Conservation (phyloP, 2,329 filamentous ascomycete species). For the Penicillium nordicum region DNA sequence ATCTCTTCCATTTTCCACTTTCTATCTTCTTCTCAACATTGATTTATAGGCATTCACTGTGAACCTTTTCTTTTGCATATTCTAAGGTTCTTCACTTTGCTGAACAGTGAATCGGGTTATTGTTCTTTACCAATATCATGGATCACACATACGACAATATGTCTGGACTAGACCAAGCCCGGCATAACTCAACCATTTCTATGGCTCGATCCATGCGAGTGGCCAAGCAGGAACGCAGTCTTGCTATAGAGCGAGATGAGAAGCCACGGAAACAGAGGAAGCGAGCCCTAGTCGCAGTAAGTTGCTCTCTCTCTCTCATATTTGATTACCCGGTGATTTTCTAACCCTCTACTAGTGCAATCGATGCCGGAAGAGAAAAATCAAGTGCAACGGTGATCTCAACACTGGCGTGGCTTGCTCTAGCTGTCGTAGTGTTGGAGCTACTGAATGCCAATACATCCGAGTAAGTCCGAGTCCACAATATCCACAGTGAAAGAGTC, state of each 20-base stretch:
- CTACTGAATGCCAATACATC: conserved; percentile 67
- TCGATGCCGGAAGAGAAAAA: conserved; percentile 89
- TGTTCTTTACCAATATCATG: conserved; percentile 2
- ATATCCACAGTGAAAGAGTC: background rate
- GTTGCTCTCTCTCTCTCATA: conserved; percentile 2
- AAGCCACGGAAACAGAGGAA: conserved; percentile 44
- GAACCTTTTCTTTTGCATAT: conserved; percentile 8
- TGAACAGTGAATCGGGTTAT: background rate
- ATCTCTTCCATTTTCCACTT: conserved; percentile 21
- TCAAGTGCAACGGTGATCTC: conserved; percentile 83
- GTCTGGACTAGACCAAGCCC: conserved; percentile 12
- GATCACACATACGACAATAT: conserved; percentile 3
- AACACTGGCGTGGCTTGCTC: conserved; percentile 73
- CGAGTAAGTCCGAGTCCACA: conserved; percentile 53
- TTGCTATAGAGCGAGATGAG: conserved; percentile 31
- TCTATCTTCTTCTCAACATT: conserved; percentile 12
- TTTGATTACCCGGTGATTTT: background rate
- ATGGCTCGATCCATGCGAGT: conserved; percentile 26
- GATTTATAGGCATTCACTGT: conserved; percentile 9
- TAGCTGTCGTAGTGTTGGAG: conserved; percentile 75
- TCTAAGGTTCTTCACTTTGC: conserved; percentile 1
- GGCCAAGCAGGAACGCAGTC: conserved; percentile 26
- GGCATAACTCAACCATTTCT: conserved; percentile 23
- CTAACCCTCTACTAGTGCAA: conserved; percentile 61
- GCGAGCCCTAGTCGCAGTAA: conserved; percentile 54